A percentile compares a stretch with the other conserved stretches of the same genome.
These are phyloP conservation scores for Leucocoprinus gongylophorus DNA, from an alignment of 1,284 basidiomycete species.

Conservation along the genomic window DNA sequence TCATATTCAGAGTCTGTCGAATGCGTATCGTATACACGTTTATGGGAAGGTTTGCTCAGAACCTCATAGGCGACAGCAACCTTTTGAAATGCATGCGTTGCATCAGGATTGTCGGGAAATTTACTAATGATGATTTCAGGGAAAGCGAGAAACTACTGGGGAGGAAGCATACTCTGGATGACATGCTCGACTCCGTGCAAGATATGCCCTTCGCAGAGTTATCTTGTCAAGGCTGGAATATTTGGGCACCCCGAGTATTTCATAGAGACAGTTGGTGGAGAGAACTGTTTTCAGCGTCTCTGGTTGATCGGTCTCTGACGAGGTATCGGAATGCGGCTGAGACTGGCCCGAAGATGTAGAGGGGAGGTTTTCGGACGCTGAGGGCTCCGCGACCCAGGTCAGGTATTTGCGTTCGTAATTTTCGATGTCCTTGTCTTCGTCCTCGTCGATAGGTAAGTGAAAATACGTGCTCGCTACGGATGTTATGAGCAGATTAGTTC, in stretches of 20 bases:
- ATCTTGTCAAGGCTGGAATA: constrained; percentile 52
- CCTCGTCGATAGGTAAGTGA: constrained; percentile 53
- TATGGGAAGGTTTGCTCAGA: constrained; percentile 64
- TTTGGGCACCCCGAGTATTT: constrained; percentile 59
- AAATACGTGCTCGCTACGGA: constrained; percentile 49
- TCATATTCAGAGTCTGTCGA: constrained; percentile 42
- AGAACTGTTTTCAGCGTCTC: constrained; percentile 47
- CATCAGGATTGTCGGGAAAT: constrained; percentile 68
- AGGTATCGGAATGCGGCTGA: not conserved
- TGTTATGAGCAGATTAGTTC: not conserved
- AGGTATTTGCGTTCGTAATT: constrained; percentile 41
- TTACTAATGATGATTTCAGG: constrained; percentile 44
- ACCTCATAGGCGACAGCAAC: constrained; percentile 79
- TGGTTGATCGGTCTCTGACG: constrained; percentile 17
- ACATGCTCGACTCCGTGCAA: constrained; percentile 66
- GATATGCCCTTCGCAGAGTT: constrained; percentile 67
- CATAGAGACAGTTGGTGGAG: constrained; percentile 59
- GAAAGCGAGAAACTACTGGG: not conserved
- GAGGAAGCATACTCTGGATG: constrained; percentile 69
- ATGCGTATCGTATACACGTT: constrained; percentile 62
- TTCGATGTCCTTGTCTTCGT: constrained; percentile 40
- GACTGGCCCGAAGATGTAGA: constrained; percentile 19
- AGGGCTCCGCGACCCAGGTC: constrained; percentile 38
- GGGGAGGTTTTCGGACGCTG: constrained; percentile 19
- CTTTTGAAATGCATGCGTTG: constrained; percentile 80